Evolutionary conservation across 768 basidiomycete genomes (phyloP).

Genomic region (Podaxis sp.): DNA sequence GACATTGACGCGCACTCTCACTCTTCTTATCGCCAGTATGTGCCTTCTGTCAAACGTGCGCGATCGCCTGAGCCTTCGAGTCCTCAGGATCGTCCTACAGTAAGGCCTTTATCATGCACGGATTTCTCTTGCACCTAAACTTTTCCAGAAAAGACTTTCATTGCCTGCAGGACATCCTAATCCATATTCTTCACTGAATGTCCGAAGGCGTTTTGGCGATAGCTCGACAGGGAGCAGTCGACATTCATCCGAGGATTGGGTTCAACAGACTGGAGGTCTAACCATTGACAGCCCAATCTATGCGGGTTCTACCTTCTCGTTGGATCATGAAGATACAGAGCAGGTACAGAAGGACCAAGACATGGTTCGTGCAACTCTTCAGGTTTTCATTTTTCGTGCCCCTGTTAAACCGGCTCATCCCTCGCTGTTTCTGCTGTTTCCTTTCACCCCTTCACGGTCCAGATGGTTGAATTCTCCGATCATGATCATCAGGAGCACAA

Average conservation of each 20-base stretch:
- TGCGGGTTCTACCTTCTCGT: slow-evolving; percentile 14
- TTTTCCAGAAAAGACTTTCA: slow-evolving; percentile 57
- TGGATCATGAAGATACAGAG: slow-evolving; percentile 15
- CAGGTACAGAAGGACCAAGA: slow-evolving; percentile 41
- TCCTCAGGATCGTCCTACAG: slow-evolving; percentile 53
- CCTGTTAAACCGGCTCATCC: slow-evolving; percentile 3
- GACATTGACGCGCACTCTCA: slow-evolving; percentile 52
- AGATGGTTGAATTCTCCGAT: slow-evolving; percentile 1
- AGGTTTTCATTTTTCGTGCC: slow-evolving; percentile 7
- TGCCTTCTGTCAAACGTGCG: slow-evolving; percentile 46
- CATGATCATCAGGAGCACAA: neutral
- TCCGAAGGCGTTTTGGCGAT: slow-evolving; percentile 18
- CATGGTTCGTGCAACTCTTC: slow-evolving; percentile 42
- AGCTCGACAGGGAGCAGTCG: slow-evolving; percentile 37
- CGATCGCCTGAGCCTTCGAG: slow-evolving; percentile 53
- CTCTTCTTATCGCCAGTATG: slow-evolving; percentile 35
- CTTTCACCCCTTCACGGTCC: neutral
- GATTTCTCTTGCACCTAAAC: slow-evolving; percentile 1
- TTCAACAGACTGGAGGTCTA: slow-evolving; percentile 64
- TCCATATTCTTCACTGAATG: slow-evolving; percentile 10
- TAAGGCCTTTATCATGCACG: slow-evolving; percentile 29
- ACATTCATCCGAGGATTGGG: slow-evolving; percentile 70
- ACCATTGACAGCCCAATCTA: slow-evolving; percentile 57
- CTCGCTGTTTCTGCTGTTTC: neutral
- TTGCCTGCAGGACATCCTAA: slow-evolving; percentile 29